Evolutionary conservation across 2,329 filamentous ascomycete genomes (phyloP).

Genomic region (Escovopsis sp.): DNA sequence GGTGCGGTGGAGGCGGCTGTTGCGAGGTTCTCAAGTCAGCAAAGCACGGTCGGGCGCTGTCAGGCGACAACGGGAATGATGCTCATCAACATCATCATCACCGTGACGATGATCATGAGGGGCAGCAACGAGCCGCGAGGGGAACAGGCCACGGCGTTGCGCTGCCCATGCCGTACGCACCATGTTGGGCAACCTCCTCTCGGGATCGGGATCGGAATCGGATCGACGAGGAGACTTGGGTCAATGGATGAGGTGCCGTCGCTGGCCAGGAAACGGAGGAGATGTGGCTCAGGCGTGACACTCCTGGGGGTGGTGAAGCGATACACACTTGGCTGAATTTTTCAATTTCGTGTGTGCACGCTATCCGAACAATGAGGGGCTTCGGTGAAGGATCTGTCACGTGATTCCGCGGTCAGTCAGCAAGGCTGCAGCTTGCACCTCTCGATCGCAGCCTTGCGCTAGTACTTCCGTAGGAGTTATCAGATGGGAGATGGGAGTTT

Average conservation of each 20-base stretch:
- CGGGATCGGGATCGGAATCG: slow-evolving; percentile 20
- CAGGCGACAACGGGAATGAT: no score
- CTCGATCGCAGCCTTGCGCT: not conserved
- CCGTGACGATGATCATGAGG: no score
- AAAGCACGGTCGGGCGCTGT: slow-evolving; percentile 6
- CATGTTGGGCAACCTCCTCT: slow-evolving; percentile 40
- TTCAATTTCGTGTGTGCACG: slow-evolving; percentile 33
- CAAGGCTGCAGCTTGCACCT: slow-evolving; percentile 1
- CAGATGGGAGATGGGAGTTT: no score
- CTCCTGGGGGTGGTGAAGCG: slow-evolving; percentile 24
- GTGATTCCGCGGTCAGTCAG: slow-evolving; percentile 19
- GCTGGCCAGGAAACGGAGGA: slow-evolving; percentile 18
- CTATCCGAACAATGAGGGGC: slow-evolving; percentile 29
- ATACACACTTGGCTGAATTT: slow-evolving; percentile 24
- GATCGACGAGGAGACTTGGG: slow-evolving; percentile 20
- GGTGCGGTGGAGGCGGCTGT: slow-evolving; percentile 88
- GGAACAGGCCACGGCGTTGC: no score
- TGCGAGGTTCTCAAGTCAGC: slow-evolving; percentile 12
- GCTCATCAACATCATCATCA: no score
- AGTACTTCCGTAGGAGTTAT: no score
- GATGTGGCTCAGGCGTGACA: slow-evolving; percentile 23
- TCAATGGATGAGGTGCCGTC: slow-evolving; percentile 20
- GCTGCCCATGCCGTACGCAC: slow-evolving; percentile 16
- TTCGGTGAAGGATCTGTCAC: slow-evolving; percentile 18
- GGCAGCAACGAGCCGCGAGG: no score